Evolutionary conservation across 108 stramenopile species (phyloP), one percentile per base, ranked within the genome.

Genomic region (Cyclotella atomus): DNA sequence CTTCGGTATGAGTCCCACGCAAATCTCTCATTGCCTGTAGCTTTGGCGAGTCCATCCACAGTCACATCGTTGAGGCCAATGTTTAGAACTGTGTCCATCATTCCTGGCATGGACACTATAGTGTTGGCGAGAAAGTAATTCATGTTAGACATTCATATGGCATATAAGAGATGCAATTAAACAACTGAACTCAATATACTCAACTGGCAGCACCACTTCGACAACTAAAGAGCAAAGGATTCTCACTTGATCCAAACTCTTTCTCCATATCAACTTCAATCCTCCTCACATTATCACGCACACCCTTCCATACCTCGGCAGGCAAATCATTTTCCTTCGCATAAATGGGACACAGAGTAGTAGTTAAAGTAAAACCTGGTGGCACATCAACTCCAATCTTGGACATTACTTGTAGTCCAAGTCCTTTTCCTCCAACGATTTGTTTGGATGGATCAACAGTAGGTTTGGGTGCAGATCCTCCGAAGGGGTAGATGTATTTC

Each of bases 1-100:
- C 95, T 90, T 57, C 90, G 86, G 67, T 90, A 91, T 35, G 85
- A 72, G 71, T 96, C 95, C 77, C 82, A 91, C 3, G 91, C 95
- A 59, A 89, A 96, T 24, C 90, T 71, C n/a, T 65, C 64, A 53
- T 94, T 93, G 62, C 79, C 80, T 20, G 83, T 87, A 19, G 88
- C 86, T 71, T 85, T 79, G 56, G 89, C 89, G 56, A 89, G 75
- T 6, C 85, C 89, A 47, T 90, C 75, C 47, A 89, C 91, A 24
- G 88, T 89, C 9, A 70, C 81, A 45, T 94, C 91, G 61, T 92
- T 94, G 17, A 96, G 84, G 53, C 95, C 95, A 49, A 93, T 82
- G 67, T 91, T 91, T 47, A 92, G 88, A 56, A 94, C 88, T 21
- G 89, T 91, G 74, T 87, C 86, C 86, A 87, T 87, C 89, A 89